Evolutionary conservation across 495 filamentous ascomycete genomes (phyloP).

Genomic region (Lichina pygmaea): DNA sequence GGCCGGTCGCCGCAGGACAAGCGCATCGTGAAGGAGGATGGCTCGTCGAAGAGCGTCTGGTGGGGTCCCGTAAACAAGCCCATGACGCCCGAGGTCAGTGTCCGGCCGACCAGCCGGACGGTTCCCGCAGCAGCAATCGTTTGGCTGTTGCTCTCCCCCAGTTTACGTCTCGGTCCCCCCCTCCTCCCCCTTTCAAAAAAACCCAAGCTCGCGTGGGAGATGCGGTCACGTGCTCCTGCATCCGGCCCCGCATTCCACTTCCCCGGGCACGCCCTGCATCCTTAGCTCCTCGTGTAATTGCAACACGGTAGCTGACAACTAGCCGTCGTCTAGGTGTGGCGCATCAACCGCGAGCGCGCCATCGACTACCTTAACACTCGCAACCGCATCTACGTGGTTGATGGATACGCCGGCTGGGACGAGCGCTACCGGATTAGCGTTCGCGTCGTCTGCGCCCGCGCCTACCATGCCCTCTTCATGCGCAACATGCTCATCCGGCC

Average conservation of each 20-base stretch:
- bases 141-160: background rate
- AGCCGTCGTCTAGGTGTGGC: slow-evolving; percentile 49
- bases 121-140: background rate
- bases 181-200: background rate
- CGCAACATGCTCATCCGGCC: slow-evolving; percentile 99
- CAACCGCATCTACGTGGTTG: slow-evolving; percentile 94
- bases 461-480: slow-evolving; percentile 99
- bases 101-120: background rate
- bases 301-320: too few relatives aligned
- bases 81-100: slow-evolving; percentile 87
- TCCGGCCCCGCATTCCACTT: too few relatives aligned
- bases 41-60: slow-evolving; percentile 81
- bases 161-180: background rate
- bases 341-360: slow-evolving; percentile 96
- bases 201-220: background rate
- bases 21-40: slow-evolving; percentile 77
- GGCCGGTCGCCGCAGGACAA: slow-evolving; percentile 92
- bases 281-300: too few relatives aligned
- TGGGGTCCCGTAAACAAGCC: slow-evolving; percentile 98
- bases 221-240: background rate
- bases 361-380: slow-evolving; percentile 97
- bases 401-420: slow-evolving; percentile 95
- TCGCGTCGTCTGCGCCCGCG: slow-evolving; percentile 91
- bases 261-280: too few relatives aligned
- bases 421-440: slow-evolving; percentile 94